A percentile compares a stretch with the other conserved stretches of the same genome.
phyloP scores from a whole-genome alignment of 2,329 filamentous ascomycete species.

The Parastagonospora avenae region DNA sequence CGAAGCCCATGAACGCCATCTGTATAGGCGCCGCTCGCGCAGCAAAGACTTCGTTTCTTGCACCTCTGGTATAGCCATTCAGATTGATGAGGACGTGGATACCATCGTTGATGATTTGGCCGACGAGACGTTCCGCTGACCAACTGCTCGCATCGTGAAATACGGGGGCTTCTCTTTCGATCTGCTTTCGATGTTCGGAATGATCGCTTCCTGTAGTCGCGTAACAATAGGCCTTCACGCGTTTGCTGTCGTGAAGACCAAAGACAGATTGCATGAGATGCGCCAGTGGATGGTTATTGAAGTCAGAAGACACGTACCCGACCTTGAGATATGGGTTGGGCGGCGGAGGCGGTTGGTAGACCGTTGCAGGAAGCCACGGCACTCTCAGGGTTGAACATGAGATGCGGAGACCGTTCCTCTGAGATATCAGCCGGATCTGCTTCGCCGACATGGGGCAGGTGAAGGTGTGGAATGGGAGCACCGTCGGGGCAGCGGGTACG shows the following conservation, averaged over 20 bases:
- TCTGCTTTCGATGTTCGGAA: conserved; percentile 87
- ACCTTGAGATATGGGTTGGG: conserved; percentile 85
- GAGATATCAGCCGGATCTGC: conserved; percentile 91
- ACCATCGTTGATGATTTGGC: conserved; percentile 83
- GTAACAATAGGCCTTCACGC: conserved; percentile 89
- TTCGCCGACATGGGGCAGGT: conserved; percentile 91
- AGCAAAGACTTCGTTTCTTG: conserved; percentile 96
- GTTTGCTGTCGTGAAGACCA: conserved; percentile 76
- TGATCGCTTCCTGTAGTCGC: conserved; percentile 91
- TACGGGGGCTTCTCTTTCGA: conserved; percentile 87
- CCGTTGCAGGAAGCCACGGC: conserved; percentile 80
- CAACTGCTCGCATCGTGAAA: conserved; percentile 89
- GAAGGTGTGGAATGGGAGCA: conserved; percentile 96
- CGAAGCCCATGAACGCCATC: conserved; percentile 99
- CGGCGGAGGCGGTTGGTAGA: conserved; percentile 84
- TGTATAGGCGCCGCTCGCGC: conserved; percentile 93
- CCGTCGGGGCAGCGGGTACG: conserved; percentile 87
- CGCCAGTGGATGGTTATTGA: conserved; percentile 96
- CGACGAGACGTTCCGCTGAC: conserved; percentile 81
- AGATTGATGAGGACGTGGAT: conserved; percentile 96
- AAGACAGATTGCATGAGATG: conserved; percentile 99
- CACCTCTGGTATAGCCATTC: conserved; percentile 96
- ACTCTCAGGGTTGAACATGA: conserved; percentile 86
- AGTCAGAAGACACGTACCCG: conserved; percentile 96
- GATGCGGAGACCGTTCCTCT: conserved; percentile 90